A percentile compares a stretch with the other conserved stretches of the same genome.
Conservation (phyloP, 768 basidiomycete species). For the Fomitopsis serialis region DNA sequence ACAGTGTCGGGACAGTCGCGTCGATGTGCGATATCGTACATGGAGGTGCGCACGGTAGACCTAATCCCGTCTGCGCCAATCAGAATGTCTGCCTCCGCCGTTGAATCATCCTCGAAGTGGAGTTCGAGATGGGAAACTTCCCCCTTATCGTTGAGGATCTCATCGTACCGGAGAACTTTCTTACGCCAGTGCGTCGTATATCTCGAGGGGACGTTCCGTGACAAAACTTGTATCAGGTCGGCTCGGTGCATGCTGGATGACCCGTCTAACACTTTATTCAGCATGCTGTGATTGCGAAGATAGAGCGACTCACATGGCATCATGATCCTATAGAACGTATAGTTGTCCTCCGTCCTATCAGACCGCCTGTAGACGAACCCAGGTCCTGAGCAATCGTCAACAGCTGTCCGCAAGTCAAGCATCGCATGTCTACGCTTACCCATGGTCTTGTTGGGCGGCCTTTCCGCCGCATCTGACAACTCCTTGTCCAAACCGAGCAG, state of each 20-base stretch:
- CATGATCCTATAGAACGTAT: slow-evolving; percentile 16
- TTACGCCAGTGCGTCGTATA: slow-evolving; percentile 19
- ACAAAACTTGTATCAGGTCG: slow-evolving; percentile 19
- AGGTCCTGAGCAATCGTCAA: slow-evolving; percentile 6
- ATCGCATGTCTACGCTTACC: not conserved
- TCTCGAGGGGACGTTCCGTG: slow-evolving; percentile 11
- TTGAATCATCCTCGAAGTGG: slow-evolving; percentile 17
- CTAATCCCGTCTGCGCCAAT: slow-evolving; percentile 25
- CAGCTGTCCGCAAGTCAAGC: not conserved
- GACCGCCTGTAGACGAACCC: slow-evolving; percentile 19
- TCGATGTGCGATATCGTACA: slow-evolving; percentile 14
- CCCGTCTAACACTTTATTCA: slow-evolving; percentile 12
- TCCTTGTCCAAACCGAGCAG: slow-evolving; percentile 32
- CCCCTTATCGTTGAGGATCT: not conserved
- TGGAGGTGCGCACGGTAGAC: slow-evolving; percentile 17
- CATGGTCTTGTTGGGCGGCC: not conserved
- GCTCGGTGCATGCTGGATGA: slow-evolving; percentile 21
- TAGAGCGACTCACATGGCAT: slow-evolving; percentile 16
- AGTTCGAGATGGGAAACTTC: slow-evolving; percentile 6
- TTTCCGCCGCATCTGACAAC: slow-evolving; percentile 1
- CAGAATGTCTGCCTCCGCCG: slow-evolving; percentile 19
- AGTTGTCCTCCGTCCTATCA: slow-evolving; percentile 13
- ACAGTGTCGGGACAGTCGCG: slow-evolving; percentile 4
- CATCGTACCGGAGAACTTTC: slow-evolving; percentile 15
- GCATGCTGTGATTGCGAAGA: not conserved